A percentile compares a stretch with the other conserved stretches of the same genome.
Evolutionary conservation across 2,329 filamentous ascomycete genomes (phyloP).

Genomic region (Leptographium procerum): DNA sequence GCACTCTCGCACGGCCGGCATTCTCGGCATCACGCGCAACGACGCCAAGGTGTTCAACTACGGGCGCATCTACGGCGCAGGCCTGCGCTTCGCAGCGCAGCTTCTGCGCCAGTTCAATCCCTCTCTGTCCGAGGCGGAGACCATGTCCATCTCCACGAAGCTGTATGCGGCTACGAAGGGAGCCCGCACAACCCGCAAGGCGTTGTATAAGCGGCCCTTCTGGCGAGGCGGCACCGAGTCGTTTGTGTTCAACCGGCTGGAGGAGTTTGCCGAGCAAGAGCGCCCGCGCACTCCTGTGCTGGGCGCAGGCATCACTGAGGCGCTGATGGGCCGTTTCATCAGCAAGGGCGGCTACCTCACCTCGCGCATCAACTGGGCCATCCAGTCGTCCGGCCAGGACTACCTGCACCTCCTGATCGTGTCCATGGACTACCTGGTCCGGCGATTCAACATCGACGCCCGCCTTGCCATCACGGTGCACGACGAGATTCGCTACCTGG

Average conservation of each 20-base stretch:
- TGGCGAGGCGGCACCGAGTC: constrained; percentile 96
- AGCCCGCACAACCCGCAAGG: constrained; percentile 65
- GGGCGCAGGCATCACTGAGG: constrained; percentile 91
- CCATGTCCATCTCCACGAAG: constrained; percentile 60
- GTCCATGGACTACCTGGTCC: constrained; percentile 84
- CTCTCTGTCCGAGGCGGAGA: constrained; percentile 65
- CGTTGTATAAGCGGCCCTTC: constrained; percentile 63
- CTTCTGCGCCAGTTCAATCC: constrained; percentile 92
- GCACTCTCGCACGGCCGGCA: constrained; percentile 84
- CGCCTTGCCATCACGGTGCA: constrained; percentile 90
- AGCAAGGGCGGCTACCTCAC: constrained; percentile 88
- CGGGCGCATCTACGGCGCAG: constrained; percentile 96
- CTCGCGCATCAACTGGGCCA: constrained; percentile 96
- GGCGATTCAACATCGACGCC: constrained; percentile 73
- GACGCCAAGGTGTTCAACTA: constrained; percentile 99
- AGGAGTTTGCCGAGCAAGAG: constrained; percentile 95
- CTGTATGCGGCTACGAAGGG: constrained; percentile 89
- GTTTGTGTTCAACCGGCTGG: constrained; percentile 95
- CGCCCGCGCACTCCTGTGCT: constrained; percentile 81
- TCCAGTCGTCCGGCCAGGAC: constrained; percentile 93
- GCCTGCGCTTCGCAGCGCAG: constrained; percentile 82
- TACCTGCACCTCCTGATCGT: constrained; percentile 92
- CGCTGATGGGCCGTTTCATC: constrained; percentile 78
- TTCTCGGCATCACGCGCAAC: constrained; percentile 87
- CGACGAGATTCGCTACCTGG: constrained; percentile 92